Evolutionary conservation across 768 basidiomycete genomes (phyloP).

Genomic region (Tephrocybe rancida): DNA sequence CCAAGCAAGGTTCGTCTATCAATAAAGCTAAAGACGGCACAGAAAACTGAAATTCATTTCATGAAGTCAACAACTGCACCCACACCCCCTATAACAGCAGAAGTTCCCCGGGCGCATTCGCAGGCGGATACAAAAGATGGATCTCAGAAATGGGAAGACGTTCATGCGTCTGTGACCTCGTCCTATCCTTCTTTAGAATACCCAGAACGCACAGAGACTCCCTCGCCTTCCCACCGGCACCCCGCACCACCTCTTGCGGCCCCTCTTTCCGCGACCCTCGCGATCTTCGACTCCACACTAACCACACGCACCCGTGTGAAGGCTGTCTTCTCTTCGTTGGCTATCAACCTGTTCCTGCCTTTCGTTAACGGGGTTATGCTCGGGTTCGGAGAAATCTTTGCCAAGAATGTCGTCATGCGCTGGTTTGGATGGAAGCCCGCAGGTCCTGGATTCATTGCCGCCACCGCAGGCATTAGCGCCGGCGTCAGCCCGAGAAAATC

Average conservation of each 20-base stretch:
- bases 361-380: slow-evolving; percentile 96
- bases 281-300: slow-evolving; percentile 71
- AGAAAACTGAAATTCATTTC: background rate
- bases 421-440: slow-evolving; percentile 51
- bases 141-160: slow-evolving; percentile 75
- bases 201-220: slow-evolving; percentile 61
- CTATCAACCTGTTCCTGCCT: slow-evolving; percentile 83
- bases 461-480: slow-evolving; percentile 37
- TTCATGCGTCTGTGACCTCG: slow-evolving; percentile 57
- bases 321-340: slow-evolving; percentile 72
- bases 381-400: slow-evolving; percentile 95
- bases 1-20: slow-evolving; percentile 28
- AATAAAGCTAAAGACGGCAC: background rate
- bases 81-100: slow-evolving; percentile 18
- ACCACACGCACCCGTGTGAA: slow-evolving; percentile 67
- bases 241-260: slow-evolving; percentile 23
- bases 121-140: slow-evolving; percentile 41
- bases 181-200: slow-evolving; percentile 85
- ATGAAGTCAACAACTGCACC: slow-evolving; percentile 7
- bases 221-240: slow-evolving; percentile 38
- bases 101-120: slow-evolving; percentile 33
- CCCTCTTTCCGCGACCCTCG: slow-evolving; percentile 57
- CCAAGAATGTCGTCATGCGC: slow-evolving; percentile 68
- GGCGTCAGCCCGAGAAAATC: slow-evolving; percentile 14
- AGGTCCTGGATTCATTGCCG: slow-evolving; percentile 36